A percentile compares a stretch with the other conserved stretches of the same genome.
Evolutionary conservation across 2,329 filamentous ascomycete species (phyloP).

Genomic region (Waltergamsia citrina): DNA sequence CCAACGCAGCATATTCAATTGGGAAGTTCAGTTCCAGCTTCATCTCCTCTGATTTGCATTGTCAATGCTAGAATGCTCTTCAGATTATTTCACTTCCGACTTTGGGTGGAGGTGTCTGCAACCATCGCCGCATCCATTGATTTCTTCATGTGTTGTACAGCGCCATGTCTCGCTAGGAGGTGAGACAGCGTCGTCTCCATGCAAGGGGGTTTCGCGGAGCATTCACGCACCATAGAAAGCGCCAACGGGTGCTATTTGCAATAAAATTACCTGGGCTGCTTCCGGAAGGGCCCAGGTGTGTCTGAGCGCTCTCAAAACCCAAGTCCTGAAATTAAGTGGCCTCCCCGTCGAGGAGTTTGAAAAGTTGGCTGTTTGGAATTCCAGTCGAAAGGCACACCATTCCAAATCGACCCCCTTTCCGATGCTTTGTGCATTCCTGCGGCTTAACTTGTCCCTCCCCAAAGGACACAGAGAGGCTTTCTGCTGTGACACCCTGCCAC

Average conservation of each 20-base stretch:
- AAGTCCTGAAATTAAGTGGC: no score
- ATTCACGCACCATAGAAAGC: neutral
- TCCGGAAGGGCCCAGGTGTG: no score
- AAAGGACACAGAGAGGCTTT: no score
- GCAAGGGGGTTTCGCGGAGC: conserved; percentile 1
- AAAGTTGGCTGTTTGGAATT: neutral
- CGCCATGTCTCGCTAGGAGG: conserved; percentile 3
- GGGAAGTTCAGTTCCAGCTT: neutral
- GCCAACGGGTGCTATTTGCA: no score
- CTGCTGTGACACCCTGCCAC: conserved; percentile 1
- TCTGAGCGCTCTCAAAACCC: no score
- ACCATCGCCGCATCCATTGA: no score
- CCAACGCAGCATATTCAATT: neutral
- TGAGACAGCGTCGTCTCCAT: conserved; percentile 4
- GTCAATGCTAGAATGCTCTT: no score
- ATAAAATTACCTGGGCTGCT: no score
- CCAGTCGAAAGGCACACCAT: neutral
- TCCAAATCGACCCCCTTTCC: conserved; percentile 2
- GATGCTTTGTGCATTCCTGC: conserved; percentile 3
- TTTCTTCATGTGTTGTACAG: conserved; percentile 1
- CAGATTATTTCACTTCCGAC: neutral
- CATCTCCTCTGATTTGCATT: no score
- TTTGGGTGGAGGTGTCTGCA: neutral
- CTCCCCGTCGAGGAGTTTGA: neutral
- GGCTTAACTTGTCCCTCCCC: neutral